Evolutionary conservation across 805 yeast species (phyloP).

Genomic region (Blastobotrys mokoenaii): DNA sequence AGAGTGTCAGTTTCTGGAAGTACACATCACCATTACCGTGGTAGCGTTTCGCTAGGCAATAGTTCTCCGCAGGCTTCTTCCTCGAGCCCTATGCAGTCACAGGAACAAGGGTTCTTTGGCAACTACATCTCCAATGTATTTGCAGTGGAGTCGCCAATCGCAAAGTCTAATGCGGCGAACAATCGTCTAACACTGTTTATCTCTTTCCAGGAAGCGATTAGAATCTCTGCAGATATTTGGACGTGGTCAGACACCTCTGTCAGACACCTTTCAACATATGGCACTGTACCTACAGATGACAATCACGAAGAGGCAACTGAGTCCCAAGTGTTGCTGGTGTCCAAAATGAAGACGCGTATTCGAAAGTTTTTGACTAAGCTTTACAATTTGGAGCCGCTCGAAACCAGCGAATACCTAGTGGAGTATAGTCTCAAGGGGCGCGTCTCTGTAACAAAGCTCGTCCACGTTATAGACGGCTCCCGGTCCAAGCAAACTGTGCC

Average conservation of each 20-base stretch:
- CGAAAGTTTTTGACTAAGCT: slow-evolving; percentile 56
- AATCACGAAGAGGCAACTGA: slow-evolving; percentile 15
- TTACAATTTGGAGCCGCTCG: slow-evolving; percentile 61
- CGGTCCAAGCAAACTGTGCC: slow-evolving; percentile 70
- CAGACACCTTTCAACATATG: neutral
- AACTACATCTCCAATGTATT: slow-evolving; percentile 65
- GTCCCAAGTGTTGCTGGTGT: slow-evolving; percentile 40
- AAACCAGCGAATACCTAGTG: slow-evolving; percentile 61
- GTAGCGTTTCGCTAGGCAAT: neutral
- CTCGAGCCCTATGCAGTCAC: neutral
- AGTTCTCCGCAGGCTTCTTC: neutral
- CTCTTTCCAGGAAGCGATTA: slow-evolving; percentile 54
- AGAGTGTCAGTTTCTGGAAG: slow-evolving; percentile 1
- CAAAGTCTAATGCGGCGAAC: slow-evolving; percentile 40
- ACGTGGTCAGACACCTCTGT: slow-evolving; percentile 44
- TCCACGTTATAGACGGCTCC: slow-evolving; percentile 81
- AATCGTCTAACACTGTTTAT: slow-evolving; percentile 50
- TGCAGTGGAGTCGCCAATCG: slow-evolving; percentile 55
- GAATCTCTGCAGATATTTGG: slow-evolving; percentile 60
- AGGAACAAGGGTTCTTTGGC: slow-evolving; percentile 42
- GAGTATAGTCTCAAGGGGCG: slow-evolving; percentile 20
- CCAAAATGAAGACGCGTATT: slow-evolving; percentile 61
- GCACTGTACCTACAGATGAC: too few relatives aligned
- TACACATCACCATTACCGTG: neutral
- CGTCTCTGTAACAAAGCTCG: slow-evolving; percentile 41